phyloP scores from a whole-genome alignment of 2,329 filamentous ascomycete species.

The Phyllosticta capitalensis region DNA sequence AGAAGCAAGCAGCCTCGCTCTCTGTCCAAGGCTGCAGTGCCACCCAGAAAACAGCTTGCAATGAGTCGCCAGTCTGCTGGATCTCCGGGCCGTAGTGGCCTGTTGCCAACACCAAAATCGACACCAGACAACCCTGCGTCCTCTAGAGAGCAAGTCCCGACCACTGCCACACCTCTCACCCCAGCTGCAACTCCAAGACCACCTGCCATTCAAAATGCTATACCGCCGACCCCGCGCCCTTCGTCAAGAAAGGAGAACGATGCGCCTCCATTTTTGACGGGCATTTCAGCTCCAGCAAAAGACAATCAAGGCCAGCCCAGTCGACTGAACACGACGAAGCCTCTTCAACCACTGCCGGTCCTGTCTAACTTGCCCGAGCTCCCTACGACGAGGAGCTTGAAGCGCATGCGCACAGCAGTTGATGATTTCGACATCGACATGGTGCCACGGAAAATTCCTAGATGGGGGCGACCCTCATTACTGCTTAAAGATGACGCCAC shows the following conservation, averaged over 20 bases:
- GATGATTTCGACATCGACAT: slow-evolving; percentile 6
- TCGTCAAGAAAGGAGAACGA: background rate
- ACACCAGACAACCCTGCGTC: background rate
- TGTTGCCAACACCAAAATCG: background rate
- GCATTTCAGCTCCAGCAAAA: background rate
- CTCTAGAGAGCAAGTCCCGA: background rate
- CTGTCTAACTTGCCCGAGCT: background rate
- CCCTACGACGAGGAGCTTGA: background rate
- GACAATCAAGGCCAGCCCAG: background rate
- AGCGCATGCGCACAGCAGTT: background rate
- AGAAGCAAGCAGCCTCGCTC: background rate
- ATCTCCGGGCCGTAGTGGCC: background rate
- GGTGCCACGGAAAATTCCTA: slow-evolving; percentile 3
- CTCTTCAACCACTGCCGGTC: background rate
- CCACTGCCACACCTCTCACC: background rate
- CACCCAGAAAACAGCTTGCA: background rate
- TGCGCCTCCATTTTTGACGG: background rate
- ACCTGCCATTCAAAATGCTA: background rate
- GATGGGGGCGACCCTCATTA: too few species aligned
- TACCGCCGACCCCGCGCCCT: background rate
- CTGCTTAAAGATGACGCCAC: too few species aligned
- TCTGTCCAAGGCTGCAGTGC: background rate
- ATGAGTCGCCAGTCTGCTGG: background rate
- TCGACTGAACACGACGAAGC: background rate
- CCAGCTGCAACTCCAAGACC: background rate